Conservation (phyloP, 495 filamentous ascomycete genomes). For the Xylaria cubensis region DNA sequence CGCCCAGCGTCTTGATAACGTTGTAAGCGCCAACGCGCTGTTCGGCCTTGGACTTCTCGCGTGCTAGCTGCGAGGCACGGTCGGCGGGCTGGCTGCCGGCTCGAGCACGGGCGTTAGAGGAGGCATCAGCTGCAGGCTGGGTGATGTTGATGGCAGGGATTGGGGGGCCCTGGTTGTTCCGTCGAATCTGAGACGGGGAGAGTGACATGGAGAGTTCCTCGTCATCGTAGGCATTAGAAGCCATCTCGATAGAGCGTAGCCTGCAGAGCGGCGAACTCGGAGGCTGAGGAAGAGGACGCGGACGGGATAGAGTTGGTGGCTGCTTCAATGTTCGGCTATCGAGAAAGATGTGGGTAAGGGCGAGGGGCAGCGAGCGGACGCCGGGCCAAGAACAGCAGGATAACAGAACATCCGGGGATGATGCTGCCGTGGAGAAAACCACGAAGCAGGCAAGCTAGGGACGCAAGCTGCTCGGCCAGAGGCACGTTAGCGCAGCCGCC, state of each 20-base stretch:
- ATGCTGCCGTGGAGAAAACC: constrained; percentile 7
- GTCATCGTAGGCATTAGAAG: constrained; percentile 70
- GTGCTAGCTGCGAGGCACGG: constrained; percentile 40
- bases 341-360: constrained; percentile 9
- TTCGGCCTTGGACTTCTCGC: constrained; percentile 62
- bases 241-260: constrained; percentile 51
- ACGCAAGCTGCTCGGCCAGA: constrained; percentile 15
- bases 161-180: constrained; percentile 43
- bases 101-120: constrained; percentile 47
- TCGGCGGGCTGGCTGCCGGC: constrained; percentile 40
- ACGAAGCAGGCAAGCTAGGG: constrained; percentile 3
- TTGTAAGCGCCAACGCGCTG: constrained; percentile 90
- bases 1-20: constrained; percentile 87
- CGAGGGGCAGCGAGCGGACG: constrained; percentile 5
- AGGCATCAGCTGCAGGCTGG: constrained; percentile 45
- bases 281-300: constrained; percentile 1
- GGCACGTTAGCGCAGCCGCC: constrained; percentile 20
- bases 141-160: constrained; percentile 42
- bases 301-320: not conserved
- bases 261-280: constrained; percentile 23
- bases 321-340: constrained; percentile 5
- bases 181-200: constrained; percentile 68
- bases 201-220: constrained; percentile 92
- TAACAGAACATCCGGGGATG: constrained; percentile 12
- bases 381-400: not conserved